Percentiles rank a stretch among this genome's conserved stretches.
Evolutionary conservation across 2,329 filamentous ascomycete genomes (phyloP).

Genomic region (Arthrinium puccinioides): DNA sequence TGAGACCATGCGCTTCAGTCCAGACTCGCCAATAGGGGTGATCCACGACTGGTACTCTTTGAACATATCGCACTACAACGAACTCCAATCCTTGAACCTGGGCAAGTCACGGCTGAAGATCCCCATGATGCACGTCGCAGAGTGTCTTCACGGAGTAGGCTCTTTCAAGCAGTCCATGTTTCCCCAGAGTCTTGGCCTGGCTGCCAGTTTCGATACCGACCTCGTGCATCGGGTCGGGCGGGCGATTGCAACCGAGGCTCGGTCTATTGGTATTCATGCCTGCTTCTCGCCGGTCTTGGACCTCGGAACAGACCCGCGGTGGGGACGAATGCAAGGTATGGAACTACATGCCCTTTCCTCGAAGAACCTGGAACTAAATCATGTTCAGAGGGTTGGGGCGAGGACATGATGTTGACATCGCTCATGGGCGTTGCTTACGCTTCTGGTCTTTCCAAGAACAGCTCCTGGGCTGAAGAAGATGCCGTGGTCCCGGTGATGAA

Average conservation of each 20-base stretch:
- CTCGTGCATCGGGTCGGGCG: conserved; percentile 32
- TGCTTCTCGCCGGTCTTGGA: conserved; percentile 36
- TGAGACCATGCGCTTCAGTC: conserved; percentile 26
- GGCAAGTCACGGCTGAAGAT: conserved; percentile 29
- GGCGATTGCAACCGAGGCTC: conserved; percentile 33
- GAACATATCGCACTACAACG: conserved; percentile 34
- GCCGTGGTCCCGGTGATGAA: conserved; percentile 36
- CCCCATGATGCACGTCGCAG: conserved; percentile 33
- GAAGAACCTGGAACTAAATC: no score
- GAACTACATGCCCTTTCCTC: not conserved
- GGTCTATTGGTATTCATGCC: conserved; percentile 35
- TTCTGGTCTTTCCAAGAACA: conserved; percentile 34
- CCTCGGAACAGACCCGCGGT: conserved; percentile 33
- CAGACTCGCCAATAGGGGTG: conserved; percentile 29
- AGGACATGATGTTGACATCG: conserved; percentile 35
- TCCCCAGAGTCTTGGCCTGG: conserved; percentile 32
- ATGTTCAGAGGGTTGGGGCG: conserved; percentile 34
- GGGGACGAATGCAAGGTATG: conserved; percentile 33
- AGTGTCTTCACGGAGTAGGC: conserved; percentile 36
- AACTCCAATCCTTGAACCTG: conserved; percentile 28
- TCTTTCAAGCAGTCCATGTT: conserved; percentile 39
- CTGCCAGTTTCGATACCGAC: conserved; percentile 33
- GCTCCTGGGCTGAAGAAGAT: conserved; percentile 31
- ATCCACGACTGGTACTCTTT: conserved; percentile 36
- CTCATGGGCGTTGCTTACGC: conserved; percentile 36